phyloP scores from a whole-genome alignment of 2,329 filamentous ascomycete genomes.

The Tolypocladium sp. region DNA sequence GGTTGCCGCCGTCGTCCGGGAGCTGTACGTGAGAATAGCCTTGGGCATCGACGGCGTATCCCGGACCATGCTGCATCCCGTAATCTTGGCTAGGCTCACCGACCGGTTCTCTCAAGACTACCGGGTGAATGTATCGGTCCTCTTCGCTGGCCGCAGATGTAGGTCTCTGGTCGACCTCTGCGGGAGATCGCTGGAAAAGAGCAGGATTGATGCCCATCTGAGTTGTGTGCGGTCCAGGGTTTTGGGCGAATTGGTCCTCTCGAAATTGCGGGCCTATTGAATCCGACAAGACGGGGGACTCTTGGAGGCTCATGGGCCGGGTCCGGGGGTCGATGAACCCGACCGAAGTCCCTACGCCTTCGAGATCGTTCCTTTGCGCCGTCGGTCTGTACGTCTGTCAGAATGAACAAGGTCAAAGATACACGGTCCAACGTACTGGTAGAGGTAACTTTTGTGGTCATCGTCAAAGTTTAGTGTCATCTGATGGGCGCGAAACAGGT shows the following conservation, averaged over 20 bases:
- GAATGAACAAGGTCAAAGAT: too few species aligned
- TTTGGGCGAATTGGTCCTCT: not conserved
- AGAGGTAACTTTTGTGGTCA: conserved; percentile 26
- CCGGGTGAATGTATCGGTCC: not conserved
- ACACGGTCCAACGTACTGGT: conserved; percentile 5
- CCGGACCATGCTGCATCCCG: too few species aligned
- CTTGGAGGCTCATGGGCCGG: conserved; percentile 6
- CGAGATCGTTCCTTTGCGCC: not conserved
- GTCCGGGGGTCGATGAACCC: conserved; percentile 10
- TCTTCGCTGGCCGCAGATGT: not conserved
- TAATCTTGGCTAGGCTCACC: not conserved
- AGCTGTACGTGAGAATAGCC: not conserved
- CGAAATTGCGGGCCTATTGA: not conserved
- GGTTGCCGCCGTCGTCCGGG: not conserved
- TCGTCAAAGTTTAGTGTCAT: conserved; percentile 24
- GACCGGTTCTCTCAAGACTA: not conserved
- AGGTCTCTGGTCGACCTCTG: not conserved
- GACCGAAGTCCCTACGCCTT: conserved; percentile 16
- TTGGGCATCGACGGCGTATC: not conserved
- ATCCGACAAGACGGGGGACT: conserved; percentile 4
- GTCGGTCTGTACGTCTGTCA: not conserved
- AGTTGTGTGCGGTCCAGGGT: not conserved
- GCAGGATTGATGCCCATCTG: not conserved
- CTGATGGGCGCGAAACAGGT: conserved; percentile 61
- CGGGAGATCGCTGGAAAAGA: not conserved